Conservation (phyloP, 768 basidiomycete genomes). For the Hericium erinaceus region DNA sequence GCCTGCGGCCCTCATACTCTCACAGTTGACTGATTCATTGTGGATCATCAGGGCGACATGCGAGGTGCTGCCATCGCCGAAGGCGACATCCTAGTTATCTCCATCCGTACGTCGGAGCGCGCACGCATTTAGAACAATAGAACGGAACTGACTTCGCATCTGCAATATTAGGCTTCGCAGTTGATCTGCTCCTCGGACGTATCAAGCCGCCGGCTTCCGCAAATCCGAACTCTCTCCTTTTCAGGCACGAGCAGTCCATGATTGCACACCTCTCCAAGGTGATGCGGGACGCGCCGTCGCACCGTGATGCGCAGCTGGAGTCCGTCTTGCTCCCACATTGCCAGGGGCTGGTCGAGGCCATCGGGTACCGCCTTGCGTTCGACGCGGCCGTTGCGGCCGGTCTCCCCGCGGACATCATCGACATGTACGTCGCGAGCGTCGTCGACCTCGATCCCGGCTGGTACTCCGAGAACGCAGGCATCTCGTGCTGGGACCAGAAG, state of each 20-base stretch:
- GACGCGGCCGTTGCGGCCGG: slow-evolving; percentile 37
- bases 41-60: slow-evolving; percentile 11
- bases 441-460: slow-evolving; percentile 48
- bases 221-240: slow-evolving; percentile 39
- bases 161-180: slow-evolving; percentile 39
- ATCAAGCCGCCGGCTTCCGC: slow-evolving; percentile 40
- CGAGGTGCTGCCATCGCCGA: slow-evolving; percentile 30
- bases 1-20: slow-evolving; percentile 19
- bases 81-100: slow-evolving; percentile 42
- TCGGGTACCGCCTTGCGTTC: slow-evolving; percentile 55
- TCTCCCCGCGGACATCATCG: slow-evolving; percentile 40
- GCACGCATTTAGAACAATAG: slow-evolving; percentile 10
- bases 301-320: slow-evolving; percentile 45
- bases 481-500: slow-evolving; percentile 1
- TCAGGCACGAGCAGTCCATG: slow-evolving; percentile 34
- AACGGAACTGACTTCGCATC: slow-evolving; percentile 19
- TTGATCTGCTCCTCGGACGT: slow-evolving; percentile 49
- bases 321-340: slow-evolving; percentile 48
- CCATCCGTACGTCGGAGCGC: slow-evolving; percentile 40
- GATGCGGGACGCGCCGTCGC: slow-evolving; percentile 14
- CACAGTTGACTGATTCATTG: no score
- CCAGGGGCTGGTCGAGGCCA: slow-evolving; percentile 43
- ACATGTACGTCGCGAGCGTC: slow-evolving; percentile 45
- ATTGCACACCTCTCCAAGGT: slow-evolving; percentile 18
- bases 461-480: slow-evolving; percentile 48